Percentiles rank a stretch among this genome's conserved stretches.
Evolutionary conservation across 345 rosid genomes (phyloP).

Genomic region (Clarkia xantiana): DNA sequence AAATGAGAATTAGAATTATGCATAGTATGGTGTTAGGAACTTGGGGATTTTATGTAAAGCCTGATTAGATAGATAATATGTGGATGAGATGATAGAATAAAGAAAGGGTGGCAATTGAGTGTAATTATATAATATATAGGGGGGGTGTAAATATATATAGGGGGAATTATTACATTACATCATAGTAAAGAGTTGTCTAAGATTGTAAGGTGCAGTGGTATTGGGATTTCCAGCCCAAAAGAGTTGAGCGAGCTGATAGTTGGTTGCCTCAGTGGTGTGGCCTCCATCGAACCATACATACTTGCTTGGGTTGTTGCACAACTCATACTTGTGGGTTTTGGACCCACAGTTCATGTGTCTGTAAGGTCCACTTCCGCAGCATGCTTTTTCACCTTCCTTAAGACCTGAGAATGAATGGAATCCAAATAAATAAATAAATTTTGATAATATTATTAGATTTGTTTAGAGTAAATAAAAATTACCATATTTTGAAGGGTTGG

Average conservation of each 20-base stretch:
- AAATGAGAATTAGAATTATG: no score
- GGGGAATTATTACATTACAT: no score
- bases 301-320: conserved; percentile 10
- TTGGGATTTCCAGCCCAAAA: conserved; percentile 10
- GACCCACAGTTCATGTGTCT: background rate
- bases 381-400: background rate
- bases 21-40: no score
- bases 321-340: background rate
- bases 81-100: no score
- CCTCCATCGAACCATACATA: conserved; percentile 14
- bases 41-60: no score
- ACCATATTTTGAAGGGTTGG: conserved; percentile 7
- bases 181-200: conserved; percentile 10
- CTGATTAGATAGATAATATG: no score
- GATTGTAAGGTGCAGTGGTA: conserved; percentile 8
- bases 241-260: conserved; percentile 7
- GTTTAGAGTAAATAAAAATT: background rate
- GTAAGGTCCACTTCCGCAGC: background rate
- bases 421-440: background rate
- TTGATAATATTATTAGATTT: background rate
- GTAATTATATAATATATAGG: no score
- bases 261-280: conserved; percentile 9
- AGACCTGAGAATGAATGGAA: background rate
- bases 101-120: no score
- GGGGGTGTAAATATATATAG: no score